These are phyloP conservation scores for Russula foetens DNA, from an alignment of 768 basidiomycete genomes.

Conservation along the genomic window DNA sequence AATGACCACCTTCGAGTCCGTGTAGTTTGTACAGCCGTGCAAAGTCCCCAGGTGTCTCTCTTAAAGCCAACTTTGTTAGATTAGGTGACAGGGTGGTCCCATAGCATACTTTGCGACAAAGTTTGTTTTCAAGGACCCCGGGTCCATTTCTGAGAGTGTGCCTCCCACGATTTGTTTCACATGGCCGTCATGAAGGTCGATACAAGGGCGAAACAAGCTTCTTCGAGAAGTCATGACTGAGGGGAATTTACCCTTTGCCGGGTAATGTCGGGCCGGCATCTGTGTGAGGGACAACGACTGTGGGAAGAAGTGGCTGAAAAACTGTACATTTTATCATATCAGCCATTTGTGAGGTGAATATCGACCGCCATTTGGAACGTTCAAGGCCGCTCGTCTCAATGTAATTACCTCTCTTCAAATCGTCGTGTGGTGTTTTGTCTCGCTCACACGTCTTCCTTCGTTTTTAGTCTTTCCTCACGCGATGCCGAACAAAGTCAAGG, in stretches of 20 bases:
- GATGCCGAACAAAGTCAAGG: constrained; percentile 91
- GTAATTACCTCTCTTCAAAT: constrained; percentile 22
- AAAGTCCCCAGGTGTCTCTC: constrained; percentile 73
- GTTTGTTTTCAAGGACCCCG: constrained; percentile 68
- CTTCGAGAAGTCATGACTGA: constrained; percentile 16
- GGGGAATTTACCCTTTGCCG: neutral
- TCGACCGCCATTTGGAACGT: constrained; percentile 23
- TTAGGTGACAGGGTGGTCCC: neutral
- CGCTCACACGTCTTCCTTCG: neutral
- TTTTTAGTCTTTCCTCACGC: constrained; percentile 28
- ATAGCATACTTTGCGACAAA: constrained; percentile 75
- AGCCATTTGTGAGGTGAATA: constrained; percentile 27
- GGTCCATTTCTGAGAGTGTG: constrained; percentile 65
- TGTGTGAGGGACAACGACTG: constrained; percentile 1
- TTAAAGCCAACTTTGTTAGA: constrained; percentile 27
- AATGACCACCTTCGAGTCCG: constrained; percentile 77
- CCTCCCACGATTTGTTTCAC: constrained; percentile 99
- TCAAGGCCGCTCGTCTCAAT: constrained; percentile 30
- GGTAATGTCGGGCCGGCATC: neutral
- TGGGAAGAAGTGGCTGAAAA: constrained; percentile 37
- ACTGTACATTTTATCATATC: constrained; percentile 32
- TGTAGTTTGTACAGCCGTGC: constrained; percentile 68
- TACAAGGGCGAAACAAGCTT: constrained; percentile 82
- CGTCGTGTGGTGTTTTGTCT: neutral
- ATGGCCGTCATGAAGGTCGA: constrained; percentile 90